Conservation (phyloP, 805 yeast species). For the Yarrowia sp. region DNA sequence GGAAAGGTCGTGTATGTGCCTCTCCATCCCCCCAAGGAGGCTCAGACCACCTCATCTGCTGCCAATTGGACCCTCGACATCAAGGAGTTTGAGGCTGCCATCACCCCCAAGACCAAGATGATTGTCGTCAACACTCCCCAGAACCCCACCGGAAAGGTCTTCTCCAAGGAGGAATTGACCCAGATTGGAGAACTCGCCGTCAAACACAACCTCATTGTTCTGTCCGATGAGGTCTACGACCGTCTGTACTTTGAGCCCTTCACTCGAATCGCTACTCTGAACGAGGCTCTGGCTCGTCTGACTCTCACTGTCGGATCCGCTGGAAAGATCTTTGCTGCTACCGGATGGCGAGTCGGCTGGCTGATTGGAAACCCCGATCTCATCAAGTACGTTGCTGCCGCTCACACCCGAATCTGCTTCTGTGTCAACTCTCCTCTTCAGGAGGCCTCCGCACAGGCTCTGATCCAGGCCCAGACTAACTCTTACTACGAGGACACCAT, state of each 20-base stretch:
- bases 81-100: constrained; percentile 73
- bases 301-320: constrained; percentile 96
- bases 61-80: constrained; percentile 93
- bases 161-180: constrained; percentile 74
- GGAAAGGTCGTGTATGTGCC: constrained; percentile 90
- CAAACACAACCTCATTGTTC: constrained; percentile 77
- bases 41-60: constrained; percentile 64
- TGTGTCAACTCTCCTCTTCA: constrained; percentile 90
- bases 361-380: constrained; percentile 85
- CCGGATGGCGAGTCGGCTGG: constrained; percentile 99
- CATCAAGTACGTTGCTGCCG: constrained; percentile 79
- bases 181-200: constrained; percentile 84
- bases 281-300: constrained; percentile 77
- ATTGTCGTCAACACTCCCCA: constrained; percentile 93
- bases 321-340: constrained; percentile 97
- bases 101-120: constrained; percentile 79
- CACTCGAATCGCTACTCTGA: constrained; percentile 82
- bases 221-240: constrained; percentile 96
- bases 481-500: constrained; percentile 76
- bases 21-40: constrained; percentile 79
- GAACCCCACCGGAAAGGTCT: constrained; percentile 93
- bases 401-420: constrained; percentile 95
- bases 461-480: constrained; percentile 64
- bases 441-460: constrained; percentile 85
- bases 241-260: constrained; percentile 78